phyloP scores from a whole-genome alignment of 2,329 filamentous ascomycete genomes.

The Pseudopyricularia javanii region DNA sequence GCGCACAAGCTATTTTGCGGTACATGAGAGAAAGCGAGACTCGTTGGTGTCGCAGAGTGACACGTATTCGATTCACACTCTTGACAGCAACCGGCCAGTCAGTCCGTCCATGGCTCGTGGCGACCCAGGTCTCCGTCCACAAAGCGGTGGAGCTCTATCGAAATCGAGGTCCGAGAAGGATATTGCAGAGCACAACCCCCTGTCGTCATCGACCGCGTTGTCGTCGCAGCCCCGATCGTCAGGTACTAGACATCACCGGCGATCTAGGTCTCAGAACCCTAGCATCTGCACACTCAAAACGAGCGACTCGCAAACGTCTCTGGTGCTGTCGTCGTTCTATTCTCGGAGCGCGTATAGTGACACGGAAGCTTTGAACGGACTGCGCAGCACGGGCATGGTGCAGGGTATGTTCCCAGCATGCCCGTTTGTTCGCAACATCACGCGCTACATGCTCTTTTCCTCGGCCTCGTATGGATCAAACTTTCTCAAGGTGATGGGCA shows the following conservation, averaged over 20 bases:
- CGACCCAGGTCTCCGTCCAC: background rate
- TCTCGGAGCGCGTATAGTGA: constrained; percentile 31
- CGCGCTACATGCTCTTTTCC: constrained; percentile 53
- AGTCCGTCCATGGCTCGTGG: constrained; percentile 21
- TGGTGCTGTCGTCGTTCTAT: constrained; percentile 36
- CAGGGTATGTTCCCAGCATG: constrained; percentile 46
- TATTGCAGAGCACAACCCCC: constrained; percentile 7
- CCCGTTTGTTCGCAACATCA: constrained; percentile 49
- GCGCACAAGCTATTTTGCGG: constrained; percentile 33
- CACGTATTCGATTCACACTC: constrained; percentile 37
- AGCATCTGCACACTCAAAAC: constrained; percentile 51
- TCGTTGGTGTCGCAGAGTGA: constrained; percentile 45
- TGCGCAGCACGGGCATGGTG: constrained; percentile 39
- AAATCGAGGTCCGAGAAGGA: constrained; percentile 22
- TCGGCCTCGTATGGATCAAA: constrained; percentile 54
- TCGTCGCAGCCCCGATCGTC: constrained; percentile 3
- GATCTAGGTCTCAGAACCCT: constrained; percentile 18
- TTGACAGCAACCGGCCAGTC: constrained; percentile 27
- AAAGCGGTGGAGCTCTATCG: background rate
- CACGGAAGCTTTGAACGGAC: constrained; percentile 30
- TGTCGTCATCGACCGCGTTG: background rate
- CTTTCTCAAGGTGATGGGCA: constrained; percentile 51
- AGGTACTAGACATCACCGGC: constrained; percentile 14
- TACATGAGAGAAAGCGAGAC: constrained; percentile 37
- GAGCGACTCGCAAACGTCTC: constrained; percentile 40